Base-by-base conservation (phyloP, 2,329 filamentous ascomycete genomes). In the Neofusicoccum ribis region DNA sequence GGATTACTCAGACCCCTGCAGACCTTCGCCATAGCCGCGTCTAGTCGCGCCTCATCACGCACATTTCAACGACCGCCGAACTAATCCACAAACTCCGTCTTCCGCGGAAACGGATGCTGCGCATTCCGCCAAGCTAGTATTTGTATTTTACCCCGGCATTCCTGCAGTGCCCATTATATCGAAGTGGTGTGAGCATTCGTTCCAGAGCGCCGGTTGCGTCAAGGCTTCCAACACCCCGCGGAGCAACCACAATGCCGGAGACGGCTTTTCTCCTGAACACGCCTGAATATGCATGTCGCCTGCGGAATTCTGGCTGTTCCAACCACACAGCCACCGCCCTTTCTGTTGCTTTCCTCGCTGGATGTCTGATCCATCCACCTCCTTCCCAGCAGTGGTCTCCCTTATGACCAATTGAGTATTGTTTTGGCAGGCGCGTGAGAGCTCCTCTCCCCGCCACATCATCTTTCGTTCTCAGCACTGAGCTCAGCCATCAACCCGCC, bases 391-490 rank as follows among this genome's bases (percentile, higher is more conserved):
- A 37, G 15, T 8, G 12, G 31, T 23, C 27, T n/a, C 17, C n/a
- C n/a, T 11, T 15, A 14, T 47, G 31, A 49, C 15, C 27, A 46
- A 12, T 9, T 23, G 8, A 20, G 6, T 15, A 37, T 23, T 23
- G 23, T 14, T 60, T 47, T 37, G 14, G 20, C 15, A 8, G 47
- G 43, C 34, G 43, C 31, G 11, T 39, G 17, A 34, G 7, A 11
- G 2, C 6, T 37, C 56, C 14, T 37, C n/a, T 9, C 3, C 7
- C 15, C 12, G n/a, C 3, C 23, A n/a, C 41, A 65, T 84, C 84
- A 89, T 80, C 92, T 88, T 71, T 90, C 92, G 78, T 98, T 98
- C 73, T 96, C 92, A 27, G 89, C 88, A 64, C 91, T 92, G 69
- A 91, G 86, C 80, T 96, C 91, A 43, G 89, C 89, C 80, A 92